Evolutionary conservation across 164 flowering plant species (phyloP), one percentile per base, ranked within the genome.

Genomic region (Paratinospora sagittata): DNA sequence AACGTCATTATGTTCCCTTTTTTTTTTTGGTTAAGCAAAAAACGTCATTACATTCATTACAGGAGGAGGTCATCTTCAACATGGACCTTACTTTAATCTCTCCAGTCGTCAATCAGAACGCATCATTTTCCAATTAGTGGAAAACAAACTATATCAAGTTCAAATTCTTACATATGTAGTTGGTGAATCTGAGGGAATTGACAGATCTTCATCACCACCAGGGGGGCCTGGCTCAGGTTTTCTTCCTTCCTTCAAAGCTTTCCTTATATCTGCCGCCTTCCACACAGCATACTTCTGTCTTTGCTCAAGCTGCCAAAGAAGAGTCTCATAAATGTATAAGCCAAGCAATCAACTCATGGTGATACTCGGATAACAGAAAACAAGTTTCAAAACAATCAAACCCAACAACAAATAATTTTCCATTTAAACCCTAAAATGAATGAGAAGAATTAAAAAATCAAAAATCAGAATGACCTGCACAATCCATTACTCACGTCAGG

Each of bases 181-280:
- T 27, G 86, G 33, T 34, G 77, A 66, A 65, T 64, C 73, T 70
- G 95, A 85, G 34, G 82, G 81, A 57, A 74, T 26, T 61, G 90
- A 85, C 21, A 82, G 68, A 74, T 89, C 97, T 26, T 82, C 80
- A 74, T 90, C 95, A 67, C 83, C 93, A 79, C 82, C 85, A 68
- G 96, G 97, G 16, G 96, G 92, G 14, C 99, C 99, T 41, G 98
- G 88, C 34, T 70, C 85, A 63, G 98, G 99, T 72, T 78, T 92
- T 82, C 98, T 84, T 72, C 99, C 99, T 81, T 95, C 99, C 78
- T 91, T 95, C 80, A 95, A 55, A 75, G 99, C 99, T 82, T 90
- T 95, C 80, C 98, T 85, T 66, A 92, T 91, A 82, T 95, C 99
- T 37, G 90, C 99, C 76, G 99, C 99, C 82, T 95, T 95, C 99